Base-by-base conservation (phyloP, 768 basidiomycete species). In the Suillus brevipes region DNA sequence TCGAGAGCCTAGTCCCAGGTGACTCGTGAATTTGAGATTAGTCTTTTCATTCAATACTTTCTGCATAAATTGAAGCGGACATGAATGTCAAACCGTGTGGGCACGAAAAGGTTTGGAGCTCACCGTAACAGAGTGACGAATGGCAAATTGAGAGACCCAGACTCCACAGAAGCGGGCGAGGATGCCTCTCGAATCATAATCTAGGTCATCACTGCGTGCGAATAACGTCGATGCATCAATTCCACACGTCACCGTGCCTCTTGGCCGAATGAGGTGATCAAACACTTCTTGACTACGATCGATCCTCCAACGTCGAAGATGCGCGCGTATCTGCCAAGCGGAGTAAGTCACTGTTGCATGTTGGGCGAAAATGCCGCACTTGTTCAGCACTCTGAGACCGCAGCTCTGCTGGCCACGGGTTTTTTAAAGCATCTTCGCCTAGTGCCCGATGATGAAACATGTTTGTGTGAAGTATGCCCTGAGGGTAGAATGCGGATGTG, bases 221-320 rank as follows among this genome's bases (percentile, higher is more conserved):
- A 85, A 84, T 40, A 88, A 64, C 55, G 84, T 77, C 42, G 82
- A 78, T 31, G 83, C 85, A 68, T 86, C 81, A 60, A 89, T 64
- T 12, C 78, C 79, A 70, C 83, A 81, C 28, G 75, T 72, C 25
- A 85, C 68, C 57, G 74, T 78, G 60, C 83, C 85, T 71, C 77
- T 81, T 10, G 86, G 80, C 55, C 79, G 78, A 47, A 86, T 74
- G 55, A 77, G 70, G 13, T 78, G 71, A 58, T 82, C 79, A 25
- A 80, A 67, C 49, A 77, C 77, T 65, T 74, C 75, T 63, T 74
- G 72, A 66, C 75, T 70, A 60, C 78, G 77, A 66, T 77, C 73
- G 65, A 80, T 71, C 70, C 82, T 78, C 64, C 79, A 74, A 63
- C 79, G 74, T 61, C 73, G 73, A 60, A 89, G 74, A 36, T 78